Evolutionary conservation across 2,329 filamentous ascomycete genomes (phyloP), one percentile per base, ranked within the genome.

Genomic region (Cercospora sojina): DNA sequence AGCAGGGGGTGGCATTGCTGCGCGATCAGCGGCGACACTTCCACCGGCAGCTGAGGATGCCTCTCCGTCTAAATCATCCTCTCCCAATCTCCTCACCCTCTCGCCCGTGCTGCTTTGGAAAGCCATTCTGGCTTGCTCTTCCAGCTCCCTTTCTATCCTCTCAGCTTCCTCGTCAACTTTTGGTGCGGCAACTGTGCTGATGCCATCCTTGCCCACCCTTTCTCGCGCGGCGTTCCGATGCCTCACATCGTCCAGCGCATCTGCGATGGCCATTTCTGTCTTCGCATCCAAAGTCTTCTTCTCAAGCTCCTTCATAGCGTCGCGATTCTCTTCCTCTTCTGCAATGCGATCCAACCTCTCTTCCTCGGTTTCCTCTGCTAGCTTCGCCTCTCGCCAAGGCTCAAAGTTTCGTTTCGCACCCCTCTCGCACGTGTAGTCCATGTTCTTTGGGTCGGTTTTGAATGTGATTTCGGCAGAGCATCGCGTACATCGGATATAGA

Each of bases 291-390:
- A 82, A 64, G 94, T 97, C 82, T 98, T 98, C 69, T 91, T 90
- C 81, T 99, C 95, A 56, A 99, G 81, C 77, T 97, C 93, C 65
- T 91, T 91, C 96, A 99, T 99, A 23, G 92, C 92, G 78, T 97
- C 93, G 70, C 88, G 85, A 78, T 97, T 92, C 66, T 89, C 86
- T 70, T 88, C 90, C 75, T 96, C 91, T 47, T 84, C 80, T 80
- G 97, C 93, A 5, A 98, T 80, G 27, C 95, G 83, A 77, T 97
- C 92, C 6, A 98, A 82, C 49, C 91, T 84, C 81, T 97, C 88
- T 77, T 98, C 92, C 71, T 96, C 91, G 2, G 91, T 94, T 81
- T 97, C 94, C 70, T 92, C 85, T 13, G 81, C 83, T 13, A 85
- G 81, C 67, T 88, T 86, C 25, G 86, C 84, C 59, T 89, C 84